Conservation (phyloP, 2,329 filamentous ascomycete genomes). For the Penicillium sp. region DNA sequence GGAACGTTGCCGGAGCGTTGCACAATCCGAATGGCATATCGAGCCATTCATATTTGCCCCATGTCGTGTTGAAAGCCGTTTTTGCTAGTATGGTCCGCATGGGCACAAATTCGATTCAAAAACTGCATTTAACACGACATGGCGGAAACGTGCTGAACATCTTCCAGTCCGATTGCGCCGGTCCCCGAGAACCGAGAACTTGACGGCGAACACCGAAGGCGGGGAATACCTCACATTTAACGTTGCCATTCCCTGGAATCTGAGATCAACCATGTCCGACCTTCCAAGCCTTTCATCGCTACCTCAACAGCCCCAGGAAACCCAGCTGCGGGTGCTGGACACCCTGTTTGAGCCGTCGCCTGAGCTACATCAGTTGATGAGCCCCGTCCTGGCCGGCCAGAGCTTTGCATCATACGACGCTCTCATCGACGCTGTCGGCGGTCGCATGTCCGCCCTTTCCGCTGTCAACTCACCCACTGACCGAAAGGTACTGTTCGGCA, state of each 20-base stretch:
- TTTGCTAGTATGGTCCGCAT: no score
- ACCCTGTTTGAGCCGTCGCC: conserved; percentile 78
- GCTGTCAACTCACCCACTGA: conserved; percentile 49
- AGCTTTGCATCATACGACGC: conserved; percentile 62
- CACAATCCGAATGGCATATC: no score
- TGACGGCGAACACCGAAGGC: conserved; percentile 17
- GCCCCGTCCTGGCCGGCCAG: conserved; percentile 59
- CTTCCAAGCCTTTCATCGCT: conserved; percentile 59
- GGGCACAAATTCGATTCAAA: no score
- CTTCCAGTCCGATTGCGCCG: conserved; percentile 2
- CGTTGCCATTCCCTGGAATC: not conserved
- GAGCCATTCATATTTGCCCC: no score
- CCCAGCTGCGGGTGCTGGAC: conserved; percentile 59
- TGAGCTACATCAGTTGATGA: conserved; percentile 65
- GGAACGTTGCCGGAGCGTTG: no score
- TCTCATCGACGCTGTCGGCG: conserved; percentile 62
- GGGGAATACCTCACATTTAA: conserved; percentile 6
- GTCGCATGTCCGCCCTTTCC: conserved; percentile 57
- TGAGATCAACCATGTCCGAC: conserved; percentile 17
- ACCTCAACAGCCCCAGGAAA: conserved; percentile 50
- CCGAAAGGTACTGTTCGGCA: conserved; percentile 58
- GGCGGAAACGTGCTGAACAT: not conserved
- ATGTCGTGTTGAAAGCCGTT: no score
- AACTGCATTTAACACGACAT: no score
- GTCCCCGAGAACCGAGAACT: conserved; percentile 5